Conservation (phyloP, 495 filamentous ascomycete species). For the Penicillium ucsense region DNA sequence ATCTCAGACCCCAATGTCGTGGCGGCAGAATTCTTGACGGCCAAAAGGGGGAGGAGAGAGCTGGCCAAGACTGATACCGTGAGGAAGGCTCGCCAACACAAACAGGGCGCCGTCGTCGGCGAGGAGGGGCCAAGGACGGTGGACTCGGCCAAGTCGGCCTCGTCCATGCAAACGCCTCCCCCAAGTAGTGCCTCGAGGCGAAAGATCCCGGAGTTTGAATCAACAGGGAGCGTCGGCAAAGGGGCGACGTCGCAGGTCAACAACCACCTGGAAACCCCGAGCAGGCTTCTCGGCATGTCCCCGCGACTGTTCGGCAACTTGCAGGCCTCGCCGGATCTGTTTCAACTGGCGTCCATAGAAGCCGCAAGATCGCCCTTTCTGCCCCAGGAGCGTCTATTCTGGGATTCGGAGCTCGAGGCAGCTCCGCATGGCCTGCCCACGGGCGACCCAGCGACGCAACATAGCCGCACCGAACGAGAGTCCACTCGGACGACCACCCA, state of each 20-base stretch:
- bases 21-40: conserved; percentile 34
- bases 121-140: conserved; percentile 30
- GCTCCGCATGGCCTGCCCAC: conserved; percentile 14
- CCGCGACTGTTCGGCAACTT: conserved; percentile 43
- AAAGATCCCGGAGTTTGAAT: conserved; percentile 30
- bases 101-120: conserved; percentile 23
- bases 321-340: conserved; percentile 56
- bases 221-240: conserved; percentile 15
- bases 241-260: conserved; percentile 15
- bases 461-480: conserved; percentile 1
- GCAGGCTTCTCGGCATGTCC: conserved; percentile 32
- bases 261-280: conserved; percentile 32
- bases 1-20: conserved; percentile 21
- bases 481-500: conserved; percentile 4
- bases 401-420: conserved; percentile 51
- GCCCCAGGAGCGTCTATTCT: conserved; percentile 58
- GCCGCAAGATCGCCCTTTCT: conserved; percentile 60
- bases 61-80: conserved; percentile 33
- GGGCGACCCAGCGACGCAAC: not conserved
- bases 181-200: conserved; percentile 49
- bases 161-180: conserved; percentile 58
- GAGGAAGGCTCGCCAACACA: conserved; percentile 29
- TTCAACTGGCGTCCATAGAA: conserved; percentile 60
- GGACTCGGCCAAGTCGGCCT: conserved; percentile 38
- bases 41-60: conserved; percentile 42